phyloP scores from a whole-genome alignment of 2,329 filamentous ascomycete genomes.

The Monosporascus ibericus region DNA sequence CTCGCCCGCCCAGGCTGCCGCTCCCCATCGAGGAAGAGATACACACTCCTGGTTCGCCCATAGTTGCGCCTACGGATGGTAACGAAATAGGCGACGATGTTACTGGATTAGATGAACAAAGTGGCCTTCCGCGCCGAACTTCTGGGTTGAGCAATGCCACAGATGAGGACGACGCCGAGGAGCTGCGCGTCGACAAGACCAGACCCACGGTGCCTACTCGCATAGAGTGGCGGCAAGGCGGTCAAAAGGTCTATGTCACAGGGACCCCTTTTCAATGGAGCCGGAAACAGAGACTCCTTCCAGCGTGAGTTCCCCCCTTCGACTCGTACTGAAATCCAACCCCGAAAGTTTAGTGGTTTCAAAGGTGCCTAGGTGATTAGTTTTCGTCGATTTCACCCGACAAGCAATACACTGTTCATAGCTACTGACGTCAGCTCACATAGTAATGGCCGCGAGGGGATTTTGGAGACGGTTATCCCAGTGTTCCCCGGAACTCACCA shows the following conservation, averaged over 20 bases:
- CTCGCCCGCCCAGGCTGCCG: conserved; percentile 79
- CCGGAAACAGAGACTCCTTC: conserved; percentile 81
- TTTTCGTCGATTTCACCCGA: neutral
- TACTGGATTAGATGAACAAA: conserved; percentile 43
- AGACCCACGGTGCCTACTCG: conserved; percentile 75
- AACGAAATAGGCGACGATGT: conserved; percentile 42
- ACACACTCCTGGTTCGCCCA: conserved; percentile 84
- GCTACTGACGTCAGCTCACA: conserved; percentile 8
- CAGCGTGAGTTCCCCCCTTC: conserved; percentile 58
- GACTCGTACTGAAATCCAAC: conserved; percentile 4
- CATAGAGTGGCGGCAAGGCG: conserved; percentile 78
- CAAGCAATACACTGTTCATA: neutral
- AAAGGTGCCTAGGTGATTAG: neutral
- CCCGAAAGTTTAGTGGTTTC: conserved; percentile 9
- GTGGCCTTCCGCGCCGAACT: conserved; percentile 45
- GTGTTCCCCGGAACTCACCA: conserved; percentile 93
- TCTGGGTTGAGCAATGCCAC: conserved; percentile 57
- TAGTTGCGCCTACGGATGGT: conserved; percentile 64
- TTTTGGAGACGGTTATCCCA: conserved; percentile 71
- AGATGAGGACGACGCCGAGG: conserved; percentile 75
- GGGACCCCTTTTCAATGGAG: conserved; percentile 98
- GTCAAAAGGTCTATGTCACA: conserved; percentile 91
- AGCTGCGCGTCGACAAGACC: conserved; percentile 68
- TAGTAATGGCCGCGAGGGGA: conserved; percentile 52
- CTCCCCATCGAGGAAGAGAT: conserved; percentile 91